Base-by-base conservation (phyloP, 2,329 filamentous ascomycete genomes). In the Colletotrichum sp. region DNA sequence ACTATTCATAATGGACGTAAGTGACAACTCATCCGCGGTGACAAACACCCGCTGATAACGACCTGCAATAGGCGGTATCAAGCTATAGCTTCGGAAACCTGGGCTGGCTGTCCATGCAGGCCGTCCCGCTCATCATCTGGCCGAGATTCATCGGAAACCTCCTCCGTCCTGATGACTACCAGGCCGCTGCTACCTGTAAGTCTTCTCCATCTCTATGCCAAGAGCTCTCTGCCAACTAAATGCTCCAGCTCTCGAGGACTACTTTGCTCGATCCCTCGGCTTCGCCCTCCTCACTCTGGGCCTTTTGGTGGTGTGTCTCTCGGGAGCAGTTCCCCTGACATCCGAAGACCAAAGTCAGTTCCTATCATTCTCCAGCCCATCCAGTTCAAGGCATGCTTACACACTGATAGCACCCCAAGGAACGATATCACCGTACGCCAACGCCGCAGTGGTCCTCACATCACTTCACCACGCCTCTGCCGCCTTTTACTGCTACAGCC, bases 191-290 rank as follows among this genome's bases (percentile, higher is more conserved):
- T 16, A 84, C 80, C 69, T 74, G 86, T 87, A 44, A 57, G 84
- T 77, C 13, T 3, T 5, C 11, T 15, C 29, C 11, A 11, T 19
- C 5, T 30, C 36, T 49, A 25, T n/a, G 9, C 2, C 19, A 36
- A 22, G 6, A 16, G 19, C 32, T 6, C 8, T 5, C 16, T 22
- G 25, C 52, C 68, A 44, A 70, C 69, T 55, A 71, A 32, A 59
- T 19, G n/a, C 8, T 3, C 55, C 78, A 91, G 92, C 85, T 29
- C 87, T 95, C 36, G 94, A 96, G 84, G 85, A 90, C 72, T 96
- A 96, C 88, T 93, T 96, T 83, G 92, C 92, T 68, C 93, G 94
- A 57, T 91, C 90, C 32, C 89, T 95, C 2, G 95, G 93, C 78
- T 87, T 96, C 72, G 87, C 92, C 34, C 89, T 95, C 61, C 86